Evolutionary conservation across 108 stramenopile species (phyloP).

Genomic region (Nannochloropsis gaditana): DNA sequence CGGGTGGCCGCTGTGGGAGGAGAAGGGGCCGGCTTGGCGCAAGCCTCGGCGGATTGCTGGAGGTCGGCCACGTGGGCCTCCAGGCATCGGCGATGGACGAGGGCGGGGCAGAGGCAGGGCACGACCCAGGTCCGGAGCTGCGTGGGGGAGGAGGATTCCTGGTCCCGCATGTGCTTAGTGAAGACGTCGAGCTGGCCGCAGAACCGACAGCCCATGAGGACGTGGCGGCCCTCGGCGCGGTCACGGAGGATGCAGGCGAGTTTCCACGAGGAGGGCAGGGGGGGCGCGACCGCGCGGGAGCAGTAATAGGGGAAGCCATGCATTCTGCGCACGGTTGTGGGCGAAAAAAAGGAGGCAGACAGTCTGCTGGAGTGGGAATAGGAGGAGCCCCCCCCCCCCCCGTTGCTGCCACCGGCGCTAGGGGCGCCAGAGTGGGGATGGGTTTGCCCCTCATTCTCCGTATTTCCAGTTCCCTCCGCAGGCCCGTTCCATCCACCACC

Average conservation of each 20-base stretch:
- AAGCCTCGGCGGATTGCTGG: too few relatives aligned
- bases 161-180: conserved; percentile 21
- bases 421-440: not conserved
- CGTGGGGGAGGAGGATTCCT: conserved; percentile 10
- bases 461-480: not conserved
- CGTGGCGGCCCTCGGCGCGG: not conserved
- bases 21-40: not conserved
- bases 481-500: not conserved
- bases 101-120: conserved; percentile 22
- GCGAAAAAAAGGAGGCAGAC: not conserved
- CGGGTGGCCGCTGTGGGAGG: not conserved
- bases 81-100: conserved; percentile 15
- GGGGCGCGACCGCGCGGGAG: not conserved
- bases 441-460: not conserved
- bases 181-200: conserved; percentile 23
- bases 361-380: not conserved
- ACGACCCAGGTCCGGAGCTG: conserved; percentile 11
- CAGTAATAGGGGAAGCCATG: not conserved
- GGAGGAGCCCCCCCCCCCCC: not conserved
- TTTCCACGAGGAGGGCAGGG: conserved; percentile 19
- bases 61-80: not conserved
- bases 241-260: conserved; percentile 23
- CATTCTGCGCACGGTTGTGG: not conserved
- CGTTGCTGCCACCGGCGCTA: not conserved
- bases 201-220: conserved; percentile 19